Base-by-base conservation (phyloP, 805 yeast genomes). In the Suhomyces sp. region DNA sequence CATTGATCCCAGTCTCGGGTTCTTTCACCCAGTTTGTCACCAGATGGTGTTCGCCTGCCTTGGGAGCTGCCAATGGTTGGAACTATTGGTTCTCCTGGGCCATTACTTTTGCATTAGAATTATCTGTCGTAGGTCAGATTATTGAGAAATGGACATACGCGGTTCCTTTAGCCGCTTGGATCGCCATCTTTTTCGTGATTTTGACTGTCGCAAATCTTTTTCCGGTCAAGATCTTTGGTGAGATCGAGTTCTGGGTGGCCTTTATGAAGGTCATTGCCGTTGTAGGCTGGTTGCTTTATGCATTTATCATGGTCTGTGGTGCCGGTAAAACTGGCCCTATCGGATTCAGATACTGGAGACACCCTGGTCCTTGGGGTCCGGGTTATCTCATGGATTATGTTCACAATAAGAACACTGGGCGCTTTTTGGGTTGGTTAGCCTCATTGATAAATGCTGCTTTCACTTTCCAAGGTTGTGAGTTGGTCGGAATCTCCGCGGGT, bases 31-130 rank as follows among this genome's bases (percentile, higher is more conserved):
- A 84, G 46, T 87, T 86, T 64, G 78, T 85, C n/a, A 75, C 86
- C 10, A 74, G 87, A 60, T 87, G 86, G 73, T 67, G 85, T 29
- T 82, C 87, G 5, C 87, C 86, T n/a, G 82, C 91, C 6, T 66
- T 85, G 40, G 93, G 92, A 52, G 87, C 84, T 42, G 84, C 90
- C 29, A 83, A 81, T 54, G 88, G 88, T 50, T 86, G 87, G 78
- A 73, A 81, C 72, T 87, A 87, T 66, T 86, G 90, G 88, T 85
- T 86, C 66, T 81, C 87, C 8, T 87, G 90, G 90, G 84, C 87
- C 49, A 80, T 86, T 55, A 87, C 92, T 0, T 86, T 83, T 68
- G 89, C 93, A 7, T 74, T 87, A 58, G 93, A 87, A 67, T 70
- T 87, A 52, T 83, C 88, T 5, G 84, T 86, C 31, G 83, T 86